phyloP scores from a whole-genome alignment of 2,329 filamentous ascomycete species.

The Diaporthe citrichinensis region DNA sequence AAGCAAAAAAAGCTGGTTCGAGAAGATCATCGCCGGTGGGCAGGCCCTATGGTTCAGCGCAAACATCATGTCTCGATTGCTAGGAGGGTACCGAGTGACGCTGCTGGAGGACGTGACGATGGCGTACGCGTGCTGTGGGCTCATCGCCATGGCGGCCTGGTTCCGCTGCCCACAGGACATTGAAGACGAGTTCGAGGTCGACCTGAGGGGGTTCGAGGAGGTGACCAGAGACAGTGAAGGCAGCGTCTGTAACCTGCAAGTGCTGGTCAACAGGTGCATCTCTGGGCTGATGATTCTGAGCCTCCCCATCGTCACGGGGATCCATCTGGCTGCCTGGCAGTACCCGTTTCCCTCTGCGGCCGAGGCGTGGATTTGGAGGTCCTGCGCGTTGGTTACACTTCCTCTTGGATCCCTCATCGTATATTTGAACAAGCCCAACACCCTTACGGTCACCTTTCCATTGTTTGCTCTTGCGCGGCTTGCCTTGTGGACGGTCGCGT shows the following conservation, averaged over 20 bases:
- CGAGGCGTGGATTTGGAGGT: slow-evolving; percentile 3
- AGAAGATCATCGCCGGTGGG: background rate
- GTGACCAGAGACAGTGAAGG: rapidly evolving
- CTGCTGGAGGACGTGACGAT: background rate
- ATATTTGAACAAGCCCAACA: background rate
- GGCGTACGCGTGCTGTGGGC: background rate
- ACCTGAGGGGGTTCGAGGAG: rapidly evolving
- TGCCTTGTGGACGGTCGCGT: background rate
- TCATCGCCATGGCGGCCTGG: background rate
- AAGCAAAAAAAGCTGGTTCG: slow-evolving; percentile 3
- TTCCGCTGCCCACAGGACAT: background rate
- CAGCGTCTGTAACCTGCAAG: rapidly evolving
- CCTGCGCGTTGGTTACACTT: background rate
- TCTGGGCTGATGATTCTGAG: background rate
- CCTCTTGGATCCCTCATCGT: background rate
- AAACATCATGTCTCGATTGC: background rate
- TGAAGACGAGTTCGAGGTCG: background rate
- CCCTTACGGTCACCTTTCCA: background rate
- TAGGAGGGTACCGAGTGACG: background rate
- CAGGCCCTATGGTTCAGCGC: slow-evolving; percentile 11
- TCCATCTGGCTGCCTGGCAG: background rate
- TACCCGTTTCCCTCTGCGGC: background rate
- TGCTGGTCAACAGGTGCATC: background rate
- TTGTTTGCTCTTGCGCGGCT: background rate
- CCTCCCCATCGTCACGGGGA: background rate